phyloP scores from a whole-genome alignment of 805 yeast genomes.

The Kuraishia molischiana region DNA sequence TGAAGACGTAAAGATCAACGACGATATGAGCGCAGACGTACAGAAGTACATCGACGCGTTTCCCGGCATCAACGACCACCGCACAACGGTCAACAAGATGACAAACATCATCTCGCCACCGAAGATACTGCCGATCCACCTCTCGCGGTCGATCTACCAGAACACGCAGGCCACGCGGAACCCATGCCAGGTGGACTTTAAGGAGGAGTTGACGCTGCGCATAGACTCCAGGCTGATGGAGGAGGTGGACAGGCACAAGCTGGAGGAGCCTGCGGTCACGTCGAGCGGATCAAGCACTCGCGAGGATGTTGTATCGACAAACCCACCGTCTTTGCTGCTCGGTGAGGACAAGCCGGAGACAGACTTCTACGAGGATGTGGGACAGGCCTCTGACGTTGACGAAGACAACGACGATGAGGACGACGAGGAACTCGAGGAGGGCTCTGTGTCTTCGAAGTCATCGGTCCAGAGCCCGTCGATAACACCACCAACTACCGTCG shows the following conservation, averaged over 20 bases:
- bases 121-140: slow-evolving; percentile 62
- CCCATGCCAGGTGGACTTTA: slow-evolving; percentile 60
- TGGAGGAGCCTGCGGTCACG: slow-evolving; percentile 6
- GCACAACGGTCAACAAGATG: slow-evolving; percentile 60
- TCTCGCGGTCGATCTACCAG: slow-evolving; percentile 73
- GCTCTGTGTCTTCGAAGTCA: not conserved
- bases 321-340: slow-evolving; percentile 6
- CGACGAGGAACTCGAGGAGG: slow-evolving; percentile 6
- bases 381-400: slow-evolving; percentile 9
- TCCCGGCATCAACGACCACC: slow-evolving; percentile 21
- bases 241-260: slow-evolving; percentile 16
- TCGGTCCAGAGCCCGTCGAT: not conserved
- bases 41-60: slow-evolving; percentile 38
- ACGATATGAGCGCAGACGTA: slow-evolving; percentile 42
- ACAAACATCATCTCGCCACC: slow-evolving; percentile 61
- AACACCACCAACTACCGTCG: not conserved
- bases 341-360: slow-evolving; percentile 12
- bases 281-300: slow-evolving; percentile 3
- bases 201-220: slow-evolving; percentile 39
- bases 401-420: slow-evolving; percentile 9
- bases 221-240: slow-evolving; percentile 29
- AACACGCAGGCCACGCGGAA: slow-evolving; percentile 64
- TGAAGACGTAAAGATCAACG: slow-evolving; percentile 43
- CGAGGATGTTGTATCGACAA: slow-evolving; percentile 4
- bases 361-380: slow-evolving; percentile 13